Percentiles rank a stretch among this genome's conserved stretches.
Conservation (phyloP, 2,329 filamentous ascomycete genomes). For the Cordyceps pruinosa region DNA sequence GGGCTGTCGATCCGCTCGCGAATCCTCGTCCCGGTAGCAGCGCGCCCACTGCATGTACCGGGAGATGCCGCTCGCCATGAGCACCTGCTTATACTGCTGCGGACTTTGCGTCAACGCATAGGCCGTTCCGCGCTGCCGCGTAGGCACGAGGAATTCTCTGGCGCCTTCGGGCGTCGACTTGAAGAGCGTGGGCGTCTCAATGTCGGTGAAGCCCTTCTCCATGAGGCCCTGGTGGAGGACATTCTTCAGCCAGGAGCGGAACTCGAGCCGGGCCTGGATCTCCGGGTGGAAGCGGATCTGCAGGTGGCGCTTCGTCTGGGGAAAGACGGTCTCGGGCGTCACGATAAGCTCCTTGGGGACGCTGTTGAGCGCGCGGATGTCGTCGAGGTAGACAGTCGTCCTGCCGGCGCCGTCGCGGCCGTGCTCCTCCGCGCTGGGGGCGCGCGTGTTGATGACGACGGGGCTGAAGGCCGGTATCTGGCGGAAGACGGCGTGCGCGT, state of each 20-base stretch:
- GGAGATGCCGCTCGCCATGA: slow-evolving; percentile 82
- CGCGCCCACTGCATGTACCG: slow-evolving; percentile 89
- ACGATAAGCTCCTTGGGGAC: slow-evolving; percentile 62
- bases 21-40: slow-evolving; percentile 93
- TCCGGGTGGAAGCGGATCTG: slow-evolving; percentile 70
- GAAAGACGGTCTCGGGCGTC: slow-evolving; percentile 65
- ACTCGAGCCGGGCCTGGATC: slow-evolving; percentile 60
- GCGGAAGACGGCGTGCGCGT: slow-evolving; percentile 36
- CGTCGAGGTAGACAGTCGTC: slow-evolving; percentile 60
- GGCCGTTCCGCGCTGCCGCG: slow-evolving; percentile 64
- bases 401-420: slow-evolving; percentile 25
- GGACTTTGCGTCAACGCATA: slow-evolving; percentile 95
- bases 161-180: slow-evolving; percentile 97
- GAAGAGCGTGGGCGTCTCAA: slow-evolving; percentile 92
- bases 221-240: slow-evolving; percentile 48
- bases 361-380: slow-evolving; percentile 28
- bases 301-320: slow-evolving; percentile 69
- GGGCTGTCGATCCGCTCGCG: slow-evolving; percentile 85
- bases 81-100: slow-evolving; percentile 96
- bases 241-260: slow-evolving; percentile 56
- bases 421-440: slow-evolving; percentile 18
- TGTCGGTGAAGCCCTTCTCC: slow-evolving; percentile 58
- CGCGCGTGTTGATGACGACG: slow-evolving; percentile 40
- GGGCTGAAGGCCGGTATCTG: slow-evolving; percentile 44
- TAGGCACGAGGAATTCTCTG: slow-evolving; percentile 89